Evolutionary conservation across 768 basidiomycete genomes (phyloP), one percentile per base, ranked within the genome.

Genomic region (Baorangia bicolor): DNA sequence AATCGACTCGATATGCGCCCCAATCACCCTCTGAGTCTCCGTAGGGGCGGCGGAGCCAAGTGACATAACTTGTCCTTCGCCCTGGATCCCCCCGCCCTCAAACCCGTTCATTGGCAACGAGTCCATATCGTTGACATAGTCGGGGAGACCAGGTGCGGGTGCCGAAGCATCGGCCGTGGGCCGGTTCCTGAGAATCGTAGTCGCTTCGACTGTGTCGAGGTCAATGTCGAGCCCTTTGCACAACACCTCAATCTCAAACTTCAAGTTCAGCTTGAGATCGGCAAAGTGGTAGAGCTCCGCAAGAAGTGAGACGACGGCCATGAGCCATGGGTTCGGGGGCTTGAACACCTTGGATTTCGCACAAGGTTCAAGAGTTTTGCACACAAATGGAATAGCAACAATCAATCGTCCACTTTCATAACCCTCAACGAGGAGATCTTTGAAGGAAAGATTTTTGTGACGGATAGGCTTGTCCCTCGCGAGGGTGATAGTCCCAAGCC

Each of bases 261-360:
- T 98, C 69, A 94, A 81, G 69, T 98, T 97, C 52, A 98, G 78
- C 74, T 96, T 96, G 58, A 98, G 80, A 63, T 98, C 95, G 5
- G 94, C 96, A 64, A 88, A 95, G 69, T 95, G 92, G 72, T 99
- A 98, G n/a, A 99, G 81, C 70, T 99, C 97, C 41, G 86, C 91
- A 42, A 98, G 82, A 40, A 98, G 79, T 61, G 89, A 85, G 64
- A 98, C 79, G 59, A 99, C 91, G 0, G 91, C 95, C 89, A 98
- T 95, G 47, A 99, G 75, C 97, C 97, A 99, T 2, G 97, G 97
- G 70, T 98, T 99, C 25, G 97, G 97, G 20, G 94, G 90, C 65
- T 83, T 88, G 83, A 99, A 99, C 27, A 98, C 90, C 60, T 79
- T 87, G 31, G 96, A 98, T 67, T 88, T 86, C 45, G 87, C 81